phyloP scores from a whole-genome alignment of 768 basidiomycete species.

The Termitomyces sp. region DNA sequence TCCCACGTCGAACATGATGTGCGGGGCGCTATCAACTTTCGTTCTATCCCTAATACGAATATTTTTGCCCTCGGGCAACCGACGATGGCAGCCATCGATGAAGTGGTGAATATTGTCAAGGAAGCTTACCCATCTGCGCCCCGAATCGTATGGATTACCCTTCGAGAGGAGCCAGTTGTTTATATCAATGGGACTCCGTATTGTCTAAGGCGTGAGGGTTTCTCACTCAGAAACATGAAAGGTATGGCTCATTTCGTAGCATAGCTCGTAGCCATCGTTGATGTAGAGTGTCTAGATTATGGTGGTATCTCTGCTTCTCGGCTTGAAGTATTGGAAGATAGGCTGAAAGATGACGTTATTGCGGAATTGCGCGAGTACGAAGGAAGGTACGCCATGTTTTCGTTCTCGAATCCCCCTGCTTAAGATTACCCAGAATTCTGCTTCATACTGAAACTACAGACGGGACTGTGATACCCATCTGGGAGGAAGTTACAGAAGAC shows the following conservation, averaged over 20 bases:
- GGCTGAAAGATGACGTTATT: constrained; percentile 83
- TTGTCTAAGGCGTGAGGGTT: constrained; percentile 80
- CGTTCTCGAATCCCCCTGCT: neutral
- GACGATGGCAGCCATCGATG: constrained; percentile 78
- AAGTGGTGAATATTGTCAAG: constrained; percentile 66
- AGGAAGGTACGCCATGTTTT: constrained; percentile 52
- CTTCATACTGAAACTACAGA: constrained; percentile 87
- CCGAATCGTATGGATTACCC: constrained; percentile 82
- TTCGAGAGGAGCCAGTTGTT: constrained; percentile 90
- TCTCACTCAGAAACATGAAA: constrained; percentile 92
- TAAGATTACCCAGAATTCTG: constrained; percentile 48
- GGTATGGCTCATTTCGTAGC: constrained; percentile 30
- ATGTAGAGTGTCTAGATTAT: constrained; percentile 55
- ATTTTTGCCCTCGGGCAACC: constrained; percentile 96
- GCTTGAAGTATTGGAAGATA: constrained; percentile 85
- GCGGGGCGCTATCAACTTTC: constrained; percentile 94
- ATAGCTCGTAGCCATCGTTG: neutral
- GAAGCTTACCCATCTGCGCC: constrained; percentile 52
- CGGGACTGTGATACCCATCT: constrained; percentile 87
- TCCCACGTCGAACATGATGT: constrained; percentile 61
- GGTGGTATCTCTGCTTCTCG: constrained; percentile 91
- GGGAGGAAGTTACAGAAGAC: constrained; percentile 78
- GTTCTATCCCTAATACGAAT: constrained; percentile 72
- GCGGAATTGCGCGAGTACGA: constrained; percentile 80
- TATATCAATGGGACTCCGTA: constrained; percentile 93